These are phyloP conservation scores for Hygrocybe coccinea DNA, from an alignment of 768 basidiomycete species.

Conservation along the genomic window DNA sequence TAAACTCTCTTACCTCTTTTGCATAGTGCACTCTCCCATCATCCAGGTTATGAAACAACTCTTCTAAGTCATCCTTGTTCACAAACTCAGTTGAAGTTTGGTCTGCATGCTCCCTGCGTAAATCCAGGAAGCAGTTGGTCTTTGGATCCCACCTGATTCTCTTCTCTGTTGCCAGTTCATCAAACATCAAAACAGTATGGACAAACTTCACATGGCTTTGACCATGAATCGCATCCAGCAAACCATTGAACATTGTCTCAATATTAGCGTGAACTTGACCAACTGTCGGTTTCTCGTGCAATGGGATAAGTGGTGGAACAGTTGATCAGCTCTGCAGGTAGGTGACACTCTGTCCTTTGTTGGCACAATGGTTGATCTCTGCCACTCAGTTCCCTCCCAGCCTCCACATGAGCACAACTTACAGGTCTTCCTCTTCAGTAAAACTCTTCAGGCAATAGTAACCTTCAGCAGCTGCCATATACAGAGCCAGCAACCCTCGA, in stretches of 20 bases:
- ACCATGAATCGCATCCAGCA: constrained; percentile 3
- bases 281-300: constrained; percentile 5
- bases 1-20: constrained; percentile 11
- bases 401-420: constrained; percentile 14
- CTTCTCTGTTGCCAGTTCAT: constrained; percentile 19
- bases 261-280: constrained; percentile 18
- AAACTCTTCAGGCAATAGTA: constrained; percentile 17
- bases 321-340: constrained; percentile 7
- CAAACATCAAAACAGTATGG: constrained; percentile 18
- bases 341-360: constrained; percentile 14
- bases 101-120: constrained; percentile 20
- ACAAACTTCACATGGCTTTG: background rate
- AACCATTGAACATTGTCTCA: constrained; percentile 8
- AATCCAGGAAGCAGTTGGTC: constrained; percentile 18
- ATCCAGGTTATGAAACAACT: constrained; percentile 4
- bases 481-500: constrained; percentile 12
- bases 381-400: constrained; percentile 19
- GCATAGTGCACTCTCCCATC: constrained; percentile 10
- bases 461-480: constrained; percentile 11
- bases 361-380: constrained; percentile 14
- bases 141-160: constrained; percentile 16
- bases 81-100: constrained; percentile 12
- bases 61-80: constrained; percentile 4
- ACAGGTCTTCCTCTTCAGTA: constrained; percentile 18
- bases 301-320: constrained; percentile 10